phyloP scores from a whole-genome alignment of 192 early-diverging fungal genomes.

The Coemansia sp. region DNA sequence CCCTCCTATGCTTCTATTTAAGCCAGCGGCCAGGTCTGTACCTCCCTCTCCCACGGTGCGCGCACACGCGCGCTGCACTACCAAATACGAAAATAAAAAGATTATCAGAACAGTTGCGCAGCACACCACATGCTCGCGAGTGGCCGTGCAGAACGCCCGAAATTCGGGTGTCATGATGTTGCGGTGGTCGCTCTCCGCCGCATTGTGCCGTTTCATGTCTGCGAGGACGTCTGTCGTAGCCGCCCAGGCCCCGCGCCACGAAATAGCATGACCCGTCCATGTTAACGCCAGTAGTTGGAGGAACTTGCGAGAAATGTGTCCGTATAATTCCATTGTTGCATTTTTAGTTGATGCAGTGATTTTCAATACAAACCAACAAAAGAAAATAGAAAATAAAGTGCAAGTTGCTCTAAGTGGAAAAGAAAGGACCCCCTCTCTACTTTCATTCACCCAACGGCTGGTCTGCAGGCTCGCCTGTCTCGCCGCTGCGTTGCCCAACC shows the following conservation, averaged over 20 bases:
- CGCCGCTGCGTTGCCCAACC: neutral
- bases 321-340: conserved; percentile 10
- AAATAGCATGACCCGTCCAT: neutral
- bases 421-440: conserved; percentile 5
- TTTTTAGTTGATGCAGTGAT: conserved; percentile 11
- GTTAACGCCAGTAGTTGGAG: neutral
- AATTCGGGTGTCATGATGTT: conserved; percentile 54
- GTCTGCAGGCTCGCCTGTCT: neutral
- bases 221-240: conserved; percentile 25
- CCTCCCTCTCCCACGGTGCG: neutral
- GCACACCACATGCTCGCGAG: conserved; percentile 47
- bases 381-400: neutral
- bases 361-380: neutral
- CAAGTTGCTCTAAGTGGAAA: neutral
- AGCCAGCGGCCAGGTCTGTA: neutral
- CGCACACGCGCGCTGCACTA: conserved; percentile 33
- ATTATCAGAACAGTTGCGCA: conserved; percentile 28
- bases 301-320: neutral
- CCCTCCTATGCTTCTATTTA: neutral
- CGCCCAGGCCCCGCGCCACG: neutral
- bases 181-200: conserved; percentile 47
- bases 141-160: conserved; percentile 40
- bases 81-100: conserved; percentile 32
- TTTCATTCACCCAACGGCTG: neutral
- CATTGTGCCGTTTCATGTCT: conserved; percentile 50